Percentiles rank a stretch among this genome's conserved stretches.
phyloP scores from a whole-genome alignment of 2,329 filamentous ascomycete species.

The Xylaria arbuscula region DNA sequence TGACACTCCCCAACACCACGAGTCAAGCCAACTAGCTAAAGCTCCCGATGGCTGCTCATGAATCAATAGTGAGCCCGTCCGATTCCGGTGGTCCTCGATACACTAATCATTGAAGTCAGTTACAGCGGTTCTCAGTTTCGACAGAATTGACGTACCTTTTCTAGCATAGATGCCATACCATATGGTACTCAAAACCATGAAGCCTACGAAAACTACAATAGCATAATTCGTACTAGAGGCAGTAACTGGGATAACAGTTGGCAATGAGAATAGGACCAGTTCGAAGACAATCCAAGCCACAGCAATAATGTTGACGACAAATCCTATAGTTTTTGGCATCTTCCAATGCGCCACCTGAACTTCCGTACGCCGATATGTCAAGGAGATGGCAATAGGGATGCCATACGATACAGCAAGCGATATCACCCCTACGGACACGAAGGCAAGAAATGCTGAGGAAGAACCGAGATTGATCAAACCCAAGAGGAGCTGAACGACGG shows the following conservation, averaged over 20 bases:
- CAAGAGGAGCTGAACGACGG: conserved; percentile 64
- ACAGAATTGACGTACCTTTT: conserved; percentile 55
- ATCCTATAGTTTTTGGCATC: conserved; percentile 57
- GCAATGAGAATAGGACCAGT: conserved; percentile 62
- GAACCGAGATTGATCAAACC: conserved; percentile 69
- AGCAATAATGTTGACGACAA: conserved; percentile 58
- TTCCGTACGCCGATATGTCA: conserved; percentile 58
- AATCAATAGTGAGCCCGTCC: conserved; percentile 44
- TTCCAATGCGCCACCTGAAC: conserved; percentile 62
- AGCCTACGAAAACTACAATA: conserved; percentile 63
- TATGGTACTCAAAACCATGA: conserved; percentile 50
- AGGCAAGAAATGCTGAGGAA: conserved; percentile 67
- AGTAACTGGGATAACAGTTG: conserved; percentile 48
- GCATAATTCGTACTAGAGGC: conserved; percentile 60
- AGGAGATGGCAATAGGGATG: conserved; percentile 65
- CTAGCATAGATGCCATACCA: conserved; percentile 65
- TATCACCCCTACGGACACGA: conserved; percentile 65
- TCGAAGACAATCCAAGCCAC: conserved; percentile 64
- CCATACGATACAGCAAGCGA: conserved; percentile 66
- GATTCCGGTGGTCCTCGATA: conserved; percentile 49
- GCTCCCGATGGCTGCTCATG: conserved; percentile 23
- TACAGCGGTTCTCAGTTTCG: neutral
- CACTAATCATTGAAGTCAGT: conserved; percentile 37
- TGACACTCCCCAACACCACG: neutral
- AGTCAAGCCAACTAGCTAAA: neutral